Evolutionary conservation across 148 eudicot species (phyloP).

Genomic region (Selenicereus undatus): DNA sequence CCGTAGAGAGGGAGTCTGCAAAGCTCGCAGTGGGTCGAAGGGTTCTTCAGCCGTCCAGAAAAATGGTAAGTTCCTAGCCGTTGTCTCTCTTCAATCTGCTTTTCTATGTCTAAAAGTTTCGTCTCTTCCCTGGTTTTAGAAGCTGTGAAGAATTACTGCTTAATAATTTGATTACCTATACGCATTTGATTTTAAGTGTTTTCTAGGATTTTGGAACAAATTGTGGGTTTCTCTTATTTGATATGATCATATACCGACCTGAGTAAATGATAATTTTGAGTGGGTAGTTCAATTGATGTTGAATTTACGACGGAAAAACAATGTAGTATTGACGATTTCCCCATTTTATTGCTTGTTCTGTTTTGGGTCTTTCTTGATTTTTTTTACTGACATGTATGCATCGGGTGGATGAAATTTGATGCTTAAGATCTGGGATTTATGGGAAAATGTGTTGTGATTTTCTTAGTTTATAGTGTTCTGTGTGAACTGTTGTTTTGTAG

Average conservation of each 20-base stretch:
- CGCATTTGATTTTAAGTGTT: neutral
- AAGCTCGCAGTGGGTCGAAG: neutral
- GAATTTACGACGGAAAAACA: neutral
- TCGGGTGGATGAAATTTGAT: neutral
- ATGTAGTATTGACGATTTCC: neutral
- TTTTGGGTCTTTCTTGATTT: neutral
- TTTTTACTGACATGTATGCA: neutral
- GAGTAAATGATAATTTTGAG: neutral
- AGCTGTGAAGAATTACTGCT: neutral
- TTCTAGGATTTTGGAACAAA: neutral
- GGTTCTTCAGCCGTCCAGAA: neutral
- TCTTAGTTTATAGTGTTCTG: neutral
- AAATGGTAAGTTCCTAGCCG: conserved; percentile 8
- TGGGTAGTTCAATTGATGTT: neutral
- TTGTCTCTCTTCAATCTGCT: neutral
- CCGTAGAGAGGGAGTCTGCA: neutral
- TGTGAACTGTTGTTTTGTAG: neutral
- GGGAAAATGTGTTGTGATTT: neutral
- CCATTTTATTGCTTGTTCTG: neutral
- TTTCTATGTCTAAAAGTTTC: too few species aligned
- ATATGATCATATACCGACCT: neutral
- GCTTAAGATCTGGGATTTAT: neutral
- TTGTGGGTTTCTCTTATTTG: neutral
- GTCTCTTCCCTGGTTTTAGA: too few species aligned
- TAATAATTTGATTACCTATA: neutral